phyloP scores from a whole-genome alignment of 768 basidiomycete species.

The Leccinum sublutescens region DNA sequence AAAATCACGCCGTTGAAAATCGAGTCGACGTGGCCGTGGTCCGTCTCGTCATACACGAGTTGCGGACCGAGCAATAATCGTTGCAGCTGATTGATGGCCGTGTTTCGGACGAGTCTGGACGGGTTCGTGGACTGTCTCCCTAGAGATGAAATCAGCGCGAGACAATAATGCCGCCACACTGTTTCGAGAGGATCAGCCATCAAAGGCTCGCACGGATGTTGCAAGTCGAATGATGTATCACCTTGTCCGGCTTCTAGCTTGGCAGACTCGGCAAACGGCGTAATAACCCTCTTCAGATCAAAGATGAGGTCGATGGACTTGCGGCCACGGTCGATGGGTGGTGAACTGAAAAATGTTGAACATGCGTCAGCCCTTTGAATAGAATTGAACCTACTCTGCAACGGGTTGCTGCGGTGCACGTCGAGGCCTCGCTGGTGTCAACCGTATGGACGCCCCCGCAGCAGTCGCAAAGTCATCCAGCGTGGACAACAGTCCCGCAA shows the following conservation, averaged over 20 bases:
- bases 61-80: conserved; percentile 81
- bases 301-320: conserved; percentile 80
- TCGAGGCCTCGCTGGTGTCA: conserved; percentile 53
- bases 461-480: conserved; percentile 84
- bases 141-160: conserved; percentile 72
- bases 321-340: conserved; percentile 75
- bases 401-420: conserved; percentile 48
- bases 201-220: background rate
- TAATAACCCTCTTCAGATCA: conserved; percentile 65
- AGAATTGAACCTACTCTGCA: conserved; percentile 44
- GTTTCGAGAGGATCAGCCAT: conserved; percentile 19
- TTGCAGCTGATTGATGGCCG: conserved; percentile 76
- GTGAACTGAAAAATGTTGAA: conserved; percentile 48
- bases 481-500: conserved; percentile 71
- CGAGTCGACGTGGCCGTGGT: conserved; percentile 59
- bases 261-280: conserved; percentile 53
- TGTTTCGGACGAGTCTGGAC: conserved; percentile 80
- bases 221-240: conserved; percentile 15
- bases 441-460: conserved; percentile 64
- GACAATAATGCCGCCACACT: conserved; percentile 78
- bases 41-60: conserved; percentile 55
- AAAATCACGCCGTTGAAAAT: conserved; percentile 89
- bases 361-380: background rate
- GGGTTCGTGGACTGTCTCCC: conserved; percentile 81
- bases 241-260: conserved; percentile 36